Evolutionary conservation across 2,329 filamentous ascomycete species (phyloP), one percentile per base, ranked within the genome.

Genomic region (Cladorrhinum sp.): DNA sequence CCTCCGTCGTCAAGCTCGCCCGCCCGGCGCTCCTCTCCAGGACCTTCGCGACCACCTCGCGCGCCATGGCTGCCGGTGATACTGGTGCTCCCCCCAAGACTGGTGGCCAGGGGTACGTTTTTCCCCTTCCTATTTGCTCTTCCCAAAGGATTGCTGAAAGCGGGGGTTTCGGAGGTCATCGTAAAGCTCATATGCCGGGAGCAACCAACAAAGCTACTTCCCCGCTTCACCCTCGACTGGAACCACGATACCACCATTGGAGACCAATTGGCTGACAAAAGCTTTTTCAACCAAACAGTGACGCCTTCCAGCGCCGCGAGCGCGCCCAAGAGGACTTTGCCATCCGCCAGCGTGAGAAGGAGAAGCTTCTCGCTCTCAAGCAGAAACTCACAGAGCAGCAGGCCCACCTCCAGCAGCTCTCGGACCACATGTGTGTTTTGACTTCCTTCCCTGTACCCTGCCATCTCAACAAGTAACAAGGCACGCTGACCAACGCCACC

Each of bases 281-380:
- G 5, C 26, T 30, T 33, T 52, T 53, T 55, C 30, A 18, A 39
- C 14, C 21, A 33, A 52, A 69, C 67, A 96, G 94, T 70, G 94
- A 99, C 74, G 86, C 91, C 60, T 99, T 97, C 85, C 91, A 88
- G 79, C 89, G 89, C 79, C 92, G 95, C 70, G 95, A 99, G 79
- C 85, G 88, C 74, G 94, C 94, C 68, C 83, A 80, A 74, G 95
- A 98, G 81, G 88, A 92, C 75, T 85, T 86, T 69, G 91, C 90
- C 78, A 92, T 99, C 79, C 86, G 86, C 72, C 81, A 90, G 80
- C 90, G 92, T 74, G 95, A 98, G 85, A 86, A 87, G 79, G 87
- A 93, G 80, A 97, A 96, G 91, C 88, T 97, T 65, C 70, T 84
- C 57, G 85, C 85, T 74, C 86, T 96, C 70, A 88, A 85, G 77